Conservation (phyloP, 805 yeast genomes). For the Ascoidea asiatica region DNA sequence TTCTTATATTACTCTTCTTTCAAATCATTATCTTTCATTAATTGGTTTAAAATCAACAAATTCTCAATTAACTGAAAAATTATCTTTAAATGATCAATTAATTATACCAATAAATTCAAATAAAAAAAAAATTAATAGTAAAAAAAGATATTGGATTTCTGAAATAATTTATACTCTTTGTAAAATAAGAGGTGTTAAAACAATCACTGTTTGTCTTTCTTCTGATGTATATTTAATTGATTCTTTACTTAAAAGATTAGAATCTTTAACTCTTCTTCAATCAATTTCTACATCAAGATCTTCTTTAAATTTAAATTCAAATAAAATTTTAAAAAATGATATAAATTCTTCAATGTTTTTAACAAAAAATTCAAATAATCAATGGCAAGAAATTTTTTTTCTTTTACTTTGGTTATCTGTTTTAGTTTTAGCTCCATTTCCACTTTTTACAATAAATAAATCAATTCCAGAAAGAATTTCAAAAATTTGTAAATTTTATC, state of each 20-base stretch:
- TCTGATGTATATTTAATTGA: slow-evolving; percentile 43
- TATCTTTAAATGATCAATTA: slow-evolving; percentile 1
- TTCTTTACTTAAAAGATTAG: slow-evolving; percentile 18
- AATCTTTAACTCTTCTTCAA: too few species aligned
- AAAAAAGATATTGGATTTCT: slow-evolving; percentile 7
- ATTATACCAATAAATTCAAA: neutral
- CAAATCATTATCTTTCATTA: slow-evolving; percentile 14
- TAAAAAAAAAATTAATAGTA: slow-evolving; percentile 2
- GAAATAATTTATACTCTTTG: slow-evolving; percentile 42
- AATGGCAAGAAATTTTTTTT: slow-evolving; percentile 36
- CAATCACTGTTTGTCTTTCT: slow-evolving; percentile 41
- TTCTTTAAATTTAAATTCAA: neutral
- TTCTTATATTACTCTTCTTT: slow-evolving; percentile 18
- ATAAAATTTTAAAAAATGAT: too few species aligned
- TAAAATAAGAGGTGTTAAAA: slow-evolving; percentile 55
- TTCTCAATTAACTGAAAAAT: slow-evolving; percentile 2
- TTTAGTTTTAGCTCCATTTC: slow-evolving; percentile 61
- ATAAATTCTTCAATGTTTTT: too few species aligned
- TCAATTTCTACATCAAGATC: too few species aligned
- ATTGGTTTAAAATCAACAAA: neutral
- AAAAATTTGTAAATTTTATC: neutral
- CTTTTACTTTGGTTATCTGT: slow-evolving; percentile 62
- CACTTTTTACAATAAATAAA: slow-evolving; percentile 17
- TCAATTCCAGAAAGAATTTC: slow-evolving; percentile 23
- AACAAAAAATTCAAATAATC: slow-evolving; percentile 6